A percentile compares a stretch with the other conserved stretches of the same genome.
These are phyloP conservation scores for Metschnikowia corniflorae DNA, from an alignment of 805 yeast species.

Conservation along the genomic window DNA sequence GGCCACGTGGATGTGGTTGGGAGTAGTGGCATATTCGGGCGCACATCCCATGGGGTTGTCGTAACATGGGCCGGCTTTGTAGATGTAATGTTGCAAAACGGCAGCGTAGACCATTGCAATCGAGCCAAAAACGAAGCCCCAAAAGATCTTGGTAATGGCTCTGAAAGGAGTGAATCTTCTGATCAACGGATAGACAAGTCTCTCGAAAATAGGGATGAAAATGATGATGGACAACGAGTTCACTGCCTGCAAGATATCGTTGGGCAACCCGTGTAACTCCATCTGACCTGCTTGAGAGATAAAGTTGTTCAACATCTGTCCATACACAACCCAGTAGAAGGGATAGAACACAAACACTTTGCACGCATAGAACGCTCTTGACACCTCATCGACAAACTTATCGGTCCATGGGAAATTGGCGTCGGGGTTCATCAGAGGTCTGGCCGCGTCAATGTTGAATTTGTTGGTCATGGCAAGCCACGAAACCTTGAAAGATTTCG, in stretches of 20 bases:
- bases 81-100: slow-evolving; percentile 66
- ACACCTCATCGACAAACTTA: slow-evolving; percentile 69
- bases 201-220: slow-evolving; percentile 66
- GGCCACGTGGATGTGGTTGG: slow-evolving; percentile 34
- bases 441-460: slow-evolving; percentile 51
- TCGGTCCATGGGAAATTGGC: slow-evolving; percentile 57
- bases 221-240: slow-evolving; percentile 73
- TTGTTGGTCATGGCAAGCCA: slow-evolving; percentile 44
- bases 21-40: slow-evolving; percentile 31
- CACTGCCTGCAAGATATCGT: slow-evolving; percentile 72
- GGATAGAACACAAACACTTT: slow-evolving; percentile 69
- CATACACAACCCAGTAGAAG: slow-evolving; percentile 68
- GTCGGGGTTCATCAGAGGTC: slow-evolving; percentile 53
- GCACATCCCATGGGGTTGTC: slow-evolving; percentile 56
- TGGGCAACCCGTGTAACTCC: slow-evolving; percentile 74
- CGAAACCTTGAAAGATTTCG: slow-evolving; percentile 27
- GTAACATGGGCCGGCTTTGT: slow-evolving; percentile 71
- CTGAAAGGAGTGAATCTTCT: slow-evolving; percentile 51
- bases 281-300: slow-evolving; percentile 70
- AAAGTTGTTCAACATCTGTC: slow-evolving; percentile 69
- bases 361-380: slow-evolving; percentile 64
- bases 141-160: slow-evolving; percentile 68
- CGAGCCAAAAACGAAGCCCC: slow-evolving; percentile 65
- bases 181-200: slow-evolving; percentile 45
- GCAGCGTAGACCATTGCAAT: slow-evolving; percentile 73